Base-by-base conservation (phyloP, 2,329 filamentous ascomycete genomes). In the Neobulgaria alba region DNA sequence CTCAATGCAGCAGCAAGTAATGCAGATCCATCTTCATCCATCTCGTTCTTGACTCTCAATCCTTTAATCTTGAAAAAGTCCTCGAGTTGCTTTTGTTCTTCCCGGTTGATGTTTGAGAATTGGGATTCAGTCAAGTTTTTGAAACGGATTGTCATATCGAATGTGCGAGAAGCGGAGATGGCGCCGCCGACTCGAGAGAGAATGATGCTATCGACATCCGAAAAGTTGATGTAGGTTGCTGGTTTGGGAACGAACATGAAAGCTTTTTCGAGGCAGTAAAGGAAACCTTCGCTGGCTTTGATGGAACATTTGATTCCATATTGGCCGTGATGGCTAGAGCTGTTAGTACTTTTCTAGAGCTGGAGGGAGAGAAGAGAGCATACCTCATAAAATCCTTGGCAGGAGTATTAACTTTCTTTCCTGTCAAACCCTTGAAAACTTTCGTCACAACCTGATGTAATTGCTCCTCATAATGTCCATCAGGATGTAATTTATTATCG, bases 161-260 rank as follows among this genome's bases (percentile, higher is more conserved):
- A 98, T 2, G 92, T 98, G 43, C 92, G 85, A 52, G 90, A 84
- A 36, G 92, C 86, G 38, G 90, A 94, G 47, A 96, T 82, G 40
- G 90, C 89, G 45, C 92, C 92, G 47, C 88, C 88, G 33, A 98
- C 89, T 59, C 92, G 86, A 19, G 88, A 95, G 72, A 98, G 95
- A 26, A 88, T 95, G 50, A 98, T 83, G 37, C 84, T 85, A 38
- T 85, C 77, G 26, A 93, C 85, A 58, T 95, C 86, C 57, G 98
- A 92, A 66, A 95, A 93, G 46, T 86, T 84, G 46, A 98, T 90
- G 66, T 96, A 98, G 1, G 90, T 95, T 12, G 92, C 89, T 1
- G 92, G 92, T 68, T 98, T 98, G 21, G 92, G 92, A 12, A 98
- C 92, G 62, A 98, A 98, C 77, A 98, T 93, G 64, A 98, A 94